Evolutionary conservation across 169 alveolate species (phyloP).

Genomic region (Babesia gibsoni): DNA sequence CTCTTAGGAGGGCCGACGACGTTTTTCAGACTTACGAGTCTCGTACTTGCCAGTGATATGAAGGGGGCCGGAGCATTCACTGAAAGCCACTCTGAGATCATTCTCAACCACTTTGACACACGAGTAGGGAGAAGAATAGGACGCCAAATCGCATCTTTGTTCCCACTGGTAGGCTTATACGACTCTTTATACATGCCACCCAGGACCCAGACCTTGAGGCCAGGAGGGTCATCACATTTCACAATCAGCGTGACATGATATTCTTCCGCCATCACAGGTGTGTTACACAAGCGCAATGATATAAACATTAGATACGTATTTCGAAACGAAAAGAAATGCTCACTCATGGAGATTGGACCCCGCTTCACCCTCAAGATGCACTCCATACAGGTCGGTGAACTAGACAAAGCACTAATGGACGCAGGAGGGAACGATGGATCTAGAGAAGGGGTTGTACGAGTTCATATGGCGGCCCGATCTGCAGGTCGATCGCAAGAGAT

Average conservation of each 20-base stretch:
- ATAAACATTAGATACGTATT: slow-evolving; percentile 67
- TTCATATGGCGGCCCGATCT: slow-evolving; percentile 89
- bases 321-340: slow-evolving; percentile 81
- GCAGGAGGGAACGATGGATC: slow-evolving; percentile 83
- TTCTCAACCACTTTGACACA: slow-evolving; percentile 94
- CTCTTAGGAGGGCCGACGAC: slow-evolving; percentile 57
- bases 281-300: slow-evolving; percentile 5
- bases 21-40: slow-evolving; percentile 49
- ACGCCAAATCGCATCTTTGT: slow-evolving; percentile 93
- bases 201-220: slow-evolving; percentile 94
- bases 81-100: slow-evolving; percentile 93
- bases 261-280: slow-evolving; percentile 98
- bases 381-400: slow-evolving; percentile 86
- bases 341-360: slow-evolving; percentile 98
- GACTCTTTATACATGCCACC: neutral
- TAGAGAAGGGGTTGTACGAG: slow-evolving; percentile 84
- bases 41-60: slow-evolving; percentile 61
- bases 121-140: slow-evolving; percentile 96
- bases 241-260: slow-evolving; percentile 97
- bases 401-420: neutral
- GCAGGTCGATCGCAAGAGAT: slow-evolving; percentile 88
- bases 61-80: slow-evolving; percentile 65
- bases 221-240: slow-evolving; percentile 95
- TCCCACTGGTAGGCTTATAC: slow-evolving; percentile 80
- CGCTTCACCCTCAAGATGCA: slow-evolving; percentile 94